Evolutionary conservation across 2,329 filamentous ascomycete genomes (phyloP).

Genomic region (Periconia macrospinosa): DNA sequence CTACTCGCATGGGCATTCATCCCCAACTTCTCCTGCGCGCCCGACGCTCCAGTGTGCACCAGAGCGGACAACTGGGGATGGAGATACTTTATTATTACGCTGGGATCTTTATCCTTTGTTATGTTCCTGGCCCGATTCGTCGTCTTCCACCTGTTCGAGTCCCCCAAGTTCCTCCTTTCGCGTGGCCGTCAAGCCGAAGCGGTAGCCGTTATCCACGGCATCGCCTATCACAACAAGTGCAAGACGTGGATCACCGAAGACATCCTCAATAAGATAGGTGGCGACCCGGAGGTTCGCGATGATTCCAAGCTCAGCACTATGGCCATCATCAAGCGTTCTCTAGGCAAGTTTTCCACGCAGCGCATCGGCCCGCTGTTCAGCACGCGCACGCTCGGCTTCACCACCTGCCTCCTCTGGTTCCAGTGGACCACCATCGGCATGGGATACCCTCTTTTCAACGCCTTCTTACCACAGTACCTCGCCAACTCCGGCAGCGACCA

Average conservation of each 20-base stretch:
- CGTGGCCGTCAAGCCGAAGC: slow-evolving; percentile 77
- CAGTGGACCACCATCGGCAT: slow-evolving; percentile 82
- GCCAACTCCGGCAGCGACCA: slow-evolving; percentile 54
- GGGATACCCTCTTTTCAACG: slow-evolving; percentile 86
- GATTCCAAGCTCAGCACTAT: slow-evolving; percentile 44
- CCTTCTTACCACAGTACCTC: slow-evolving; percentile 86
- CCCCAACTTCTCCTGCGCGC: slow-evolving; percentile 61
- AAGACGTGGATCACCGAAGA: slow-evolving; percentile 65
- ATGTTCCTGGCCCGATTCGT: slow-evolving; percentile 82
- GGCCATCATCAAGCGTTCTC: slow-evolving; percentile 60
- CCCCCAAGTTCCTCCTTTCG: slow-evolving; percentile 79
- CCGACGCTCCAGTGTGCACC: slow-evolving; percentile 39
- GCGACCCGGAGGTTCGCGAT: slow-evolving; percentile 47
- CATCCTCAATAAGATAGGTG: slow-evolving; percentile 58
- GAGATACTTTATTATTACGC: slow-evolving; percentile 71
- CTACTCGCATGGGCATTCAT: slow-evolving; percentile 74
- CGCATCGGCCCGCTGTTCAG: slow-evolving; percentile 67
- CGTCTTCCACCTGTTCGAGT: slow-evolving; percentile 80
- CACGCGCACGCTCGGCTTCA: slow-evolving; percentile 51
- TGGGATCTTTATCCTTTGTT: slow-evolving; percentile 71
- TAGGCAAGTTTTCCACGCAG: slow-evolving; percentile 68
- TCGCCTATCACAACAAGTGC: slow-evolving; percentile 69
- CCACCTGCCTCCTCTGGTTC: slow-evolving; percentile 67
- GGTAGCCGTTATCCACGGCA: slow-evolving; percentile 76
- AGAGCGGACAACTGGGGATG: slow-evolving; percentile 68